Percentiles rank a stretch among this genome's conserved stretches.
phyloP scores from a whole-genome alignment of 2,329 filamentous ascomycete species.

The Colletotrichum sp. region DNA sequence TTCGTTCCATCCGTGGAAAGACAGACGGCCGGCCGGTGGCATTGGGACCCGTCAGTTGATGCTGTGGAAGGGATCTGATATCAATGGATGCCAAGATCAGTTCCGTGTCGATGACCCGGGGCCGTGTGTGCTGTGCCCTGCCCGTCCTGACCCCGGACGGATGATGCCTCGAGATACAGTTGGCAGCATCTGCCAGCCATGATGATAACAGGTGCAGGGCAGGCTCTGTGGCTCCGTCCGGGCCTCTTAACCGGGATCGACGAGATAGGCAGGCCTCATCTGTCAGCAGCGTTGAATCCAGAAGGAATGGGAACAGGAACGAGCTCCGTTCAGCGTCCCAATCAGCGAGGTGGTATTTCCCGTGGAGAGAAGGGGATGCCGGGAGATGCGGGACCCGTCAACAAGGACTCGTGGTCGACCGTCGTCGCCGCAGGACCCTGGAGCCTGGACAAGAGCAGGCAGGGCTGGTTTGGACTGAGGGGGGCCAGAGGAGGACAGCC shows the following conservation, averaged over 20 bases:
- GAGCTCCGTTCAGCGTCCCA: not conserved
- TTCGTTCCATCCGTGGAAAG: slow-evolving; percentile 15
- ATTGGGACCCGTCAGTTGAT: not conserved
- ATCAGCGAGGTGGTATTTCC: not conserved
- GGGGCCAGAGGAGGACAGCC: not conserved
- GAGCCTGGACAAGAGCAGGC: not conserved
- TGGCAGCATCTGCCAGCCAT: not conserved
- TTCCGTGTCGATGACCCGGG: not conserved
- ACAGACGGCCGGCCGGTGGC: not conserved
- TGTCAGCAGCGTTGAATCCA: not conserved
- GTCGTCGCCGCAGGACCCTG: slow-evolving; percentile 1
- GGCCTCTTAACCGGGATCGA: not conserved
- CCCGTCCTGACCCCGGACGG: not conserved
- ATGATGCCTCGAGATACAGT: not conserved
- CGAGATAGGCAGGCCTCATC: not conserved
- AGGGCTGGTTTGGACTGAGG: slow-evolving; percentile 3
- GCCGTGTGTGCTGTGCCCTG: not conserved
- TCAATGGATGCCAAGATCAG: not conserved
- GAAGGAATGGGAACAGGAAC: not conserved
- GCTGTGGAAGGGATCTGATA: not conserved
- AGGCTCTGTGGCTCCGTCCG: not conserved
- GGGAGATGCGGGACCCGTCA: slow-evolving; percentile 1
- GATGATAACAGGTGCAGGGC: not conserved
- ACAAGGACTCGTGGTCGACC: not conserved
- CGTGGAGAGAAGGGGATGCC: not conserved